A percentile compares a stretch with the other conserved stretches of the same genome.
Conservation (phyloP, 1,284 basidiomycete genomes). For the Leccinum pallidistipes region DNA sequence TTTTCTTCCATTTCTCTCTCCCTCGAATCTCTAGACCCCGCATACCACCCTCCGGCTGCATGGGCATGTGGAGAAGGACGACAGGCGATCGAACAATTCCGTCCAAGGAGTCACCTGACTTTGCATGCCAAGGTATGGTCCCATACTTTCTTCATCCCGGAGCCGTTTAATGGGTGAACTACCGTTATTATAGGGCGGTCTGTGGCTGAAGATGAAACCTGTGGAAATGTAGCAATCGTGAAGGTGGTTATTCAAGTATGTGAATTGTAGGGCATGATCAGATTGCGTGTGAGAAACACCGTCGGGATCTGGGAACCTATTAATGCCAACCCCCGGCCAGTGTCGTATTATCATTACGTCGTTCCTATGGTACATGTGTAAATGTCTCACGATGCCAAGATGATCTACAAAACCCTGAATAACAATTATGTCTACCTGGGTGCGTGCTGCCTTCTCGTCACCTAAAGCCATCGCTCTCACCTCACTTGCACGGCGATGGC, state of each 20-base stretch:
- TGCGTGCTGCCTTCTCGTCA: neutral
- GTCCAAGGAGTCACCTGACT: conserved; percentile 54
- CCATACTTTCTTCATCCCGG: neutral
- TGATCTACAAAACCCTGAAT: neutral
- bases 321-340: neutral
- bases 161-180: neutral
- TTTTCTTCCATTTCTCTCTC: conserved; percentile 51
- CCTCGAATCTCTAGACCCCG: conserved; percentile 45
- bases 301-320: neutral
- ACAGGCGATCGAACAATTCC: conserved; percentile 49
- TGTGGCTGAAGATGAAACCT: conserved; percentile 33
- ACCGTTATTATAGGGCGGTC: conserved; percentile 21
- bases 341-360: neutral
- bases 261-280: neutral
- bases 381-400: neutral
- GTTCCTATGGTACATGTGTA: neutral
- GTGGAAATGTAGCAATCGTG: conserved; percentile 11
- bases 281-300: neutral
- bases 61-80: conserved; percentile 45
- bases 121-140: conserved; percentile 44
- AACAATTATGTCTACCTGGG: neutral
- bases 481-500: neutral
- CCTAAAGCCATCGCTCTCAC: neutral
- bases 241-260: neutral
- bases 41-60: conserved; percentile 42